These are phyloP conservation scores for Mycena polygramma DNA, from an alignment of 768 basidiomycete genomes.

Conservation along the genomic window DNA sequence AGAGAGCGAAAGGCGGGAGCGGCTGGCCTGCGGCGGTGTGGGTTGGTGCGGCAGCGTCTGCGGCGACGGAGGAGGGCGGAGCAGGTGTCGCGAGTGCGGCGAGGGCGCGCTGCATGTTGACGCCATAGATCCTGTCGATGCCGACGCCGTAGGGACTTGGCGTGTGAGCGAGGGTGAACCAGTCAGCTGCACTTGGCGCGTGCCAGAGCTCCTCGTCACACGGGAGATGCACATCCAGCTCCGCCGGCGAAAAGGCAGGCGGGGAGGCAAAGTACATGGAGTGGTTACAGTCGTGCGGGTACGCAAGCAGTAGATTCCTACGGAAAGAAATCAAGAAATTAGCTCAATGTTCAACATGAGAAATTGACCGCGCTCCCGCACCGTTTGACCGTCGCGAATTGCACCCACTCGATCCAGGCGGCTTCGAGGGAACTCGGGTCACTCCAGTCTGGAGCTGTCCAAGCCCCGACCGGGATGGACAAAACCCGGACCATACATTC, in stretches of 20 bases:
- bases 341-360: neutral
- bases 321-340: too few relatives aligned
- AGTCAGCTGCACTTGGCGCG: constrained; percentile 60
- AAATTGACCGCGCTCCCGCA: constrained; percentile 34
- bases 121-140: constrained; percentile 49
- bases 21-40: too few relatives aligned
- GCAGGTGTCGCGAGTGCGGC: constrained; percentile 42
- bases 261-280: constrained; percentile 65
- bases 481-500: too few relatives aligned
- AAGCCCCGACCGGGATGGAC: constrained; percentile 57
- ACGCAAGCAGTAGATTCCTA: constrained; percentile 61
- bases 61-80: constrained; percentile 48
- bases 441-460: constrained; percentile 57
- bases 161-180: constrained; percentile 57
- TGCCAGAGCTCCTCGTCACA: constrained; percentile 69
- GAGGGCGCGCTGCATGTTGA: constrained; percentile 54
- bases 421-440: constrained; percentile 52
- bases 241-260: constrained; percentile 60
- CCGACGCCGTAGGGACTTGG: constrained; percentile 59
- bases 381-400: constrained; percentile 71
- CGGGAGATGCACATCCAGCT: constrained; percentile 69
- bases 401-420: constrained; percentile 69
- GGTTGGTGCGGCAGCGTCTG: constrained; percentile 41
- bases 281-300: constrained; percentile 69
- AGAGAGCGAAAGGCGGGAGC: constrained; percentile 55